Percentiles rank a stretch among this genome's conserved stretches.
phyloP scores from a whole-genome alignment of 192 early-diverging fungal species.

The Backusella tarrabulga region DNA sequence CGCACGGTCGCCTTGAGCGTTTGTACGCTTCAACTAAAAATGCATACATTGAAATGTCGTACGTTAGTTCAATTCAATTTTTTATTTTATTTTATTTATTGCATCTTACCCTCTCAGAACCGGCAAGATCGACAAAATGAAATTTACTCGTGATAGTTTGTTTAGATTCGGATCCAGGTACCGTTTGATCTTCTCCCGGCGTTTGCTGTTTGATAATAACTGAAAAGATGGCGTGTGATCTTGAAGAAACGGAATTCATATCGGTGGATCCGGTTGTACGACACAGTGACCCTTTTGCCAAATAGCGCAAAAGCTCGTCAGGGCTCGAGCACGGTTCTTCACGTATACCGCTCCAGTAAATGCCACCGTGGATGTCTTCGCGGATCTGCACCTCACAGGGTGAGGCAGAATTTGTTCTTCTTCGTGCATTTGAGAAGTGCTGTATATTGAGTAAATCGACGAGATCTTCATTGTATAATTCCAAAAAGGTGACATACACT shows the following conservation, averaged over 20 bases:
- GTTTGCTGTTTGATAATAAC: slow-evolving; percentile 81
- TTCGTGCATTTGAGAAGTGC: slow-evolving; percentile 38
- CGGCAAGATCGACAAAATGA: slow-evolving; percentile 98
- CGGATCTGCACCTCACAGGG: slow-evolving; percentile 44
- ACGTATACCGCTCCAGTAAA: slow-evolving; percentile 80
- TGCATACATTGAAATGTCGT: background rate
- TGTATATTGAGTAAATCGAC: slow-evolving; percentile 73
- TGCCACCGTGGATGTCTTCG: slow-evolving; percentile 83
- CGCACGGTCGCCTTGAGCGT: slow-evolving; percentile 87
- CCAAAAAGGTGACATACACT: slow-evolving; percentile 81
- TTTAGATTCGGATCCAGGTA: background rate
- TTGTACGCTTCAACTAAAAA: slow-evolving; percentile 78
- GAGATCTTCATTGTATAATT: slow-evolving; percentile 97
- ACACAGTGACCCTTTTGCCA: slow-evolving; percentile 55
- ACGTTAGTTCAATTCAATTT: background rate
- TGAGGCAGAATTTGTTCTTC: slow-evolving; percentile 15
- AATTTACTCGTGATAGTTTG: slow-evolving; percentile 67
- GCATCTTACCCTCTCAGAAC: slow-evolving; percentile 74
- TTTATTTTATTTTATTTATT: background rate
- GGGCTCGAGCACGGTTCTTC: slow-evolving; percentile 72
- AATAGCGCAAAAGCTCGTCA: slow-evolving; percentile 52
- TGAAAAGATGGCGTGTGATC: slow-evolving; percentile 97
- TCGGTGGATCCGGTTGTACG: slow-evolving; percentile 88
- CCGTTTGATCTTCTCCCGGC: slow-evolving; percentile 33
- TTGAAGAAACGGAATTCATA: slow-evolving; percentile 93